Evolutionary conservation across 2,329 filamentous ascomycete species (phyloP), one percentile per base, ranked within the genome.

Genomic region (Aspergillus bombycis): DNA sequence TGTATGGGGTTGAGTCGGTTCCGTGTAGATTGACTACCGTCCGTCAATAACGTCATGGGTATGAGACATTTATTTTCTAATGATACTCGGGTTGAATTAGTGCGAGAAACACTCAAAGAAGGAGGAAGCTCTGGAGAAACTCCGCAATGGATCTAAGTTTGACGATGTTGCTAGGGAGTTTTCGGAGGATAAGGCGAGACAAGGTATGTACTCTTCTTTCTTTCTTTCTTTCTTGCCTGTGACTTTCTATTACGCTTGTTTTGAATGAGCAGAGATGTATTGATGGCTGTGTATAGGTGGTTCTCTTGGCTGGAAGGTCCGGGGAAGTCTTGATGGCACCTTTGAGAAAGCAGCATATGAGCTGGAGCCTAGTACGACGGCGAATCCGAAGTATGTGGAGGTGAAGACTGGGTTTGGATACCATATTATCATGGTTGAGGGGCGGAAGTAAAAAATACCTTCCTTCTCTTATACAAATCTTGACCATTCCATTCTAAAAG

Each of bases 401-500:
- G 84, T 84, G 53, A 89, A 88, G 79, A 89, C 87, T 10, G 81
- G 81, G 16, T 85, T 87, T 76, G 88, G 88, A n/a, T 90, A 89
- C 79, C 88, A 89, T 76, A 85, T 90, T 67, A 83, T 89, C 58
- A 89, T 89, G 86, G 86, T 89, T 3, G 88, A 89, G 72, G 88
- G 87, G 57, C 80, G 87, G 73, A 88, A 88, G 74, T 88, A 58
- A 70, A 38, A 30, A 6, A 26, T 28, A 16, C 12, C 45, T 19
- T 48, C 12, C 21, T 28, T 46, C 21, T 23, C 21, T 21, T 48
- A 28, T 48, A 11, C 45, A 16, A 26, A 26, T 14, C 8, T 28
- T 26, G 8, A 21, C 8, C n/a, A 14, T 48, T 28, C 23, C 12
- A 26, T 28, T 8, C 23, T 8, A 4, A 4, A 4, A 26, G 12